Percentiles rank a stretch among this genome's conserved stretches.
Conservation (phyloP, 257 asterid species). For the Capsicum pubescens region DNA sequence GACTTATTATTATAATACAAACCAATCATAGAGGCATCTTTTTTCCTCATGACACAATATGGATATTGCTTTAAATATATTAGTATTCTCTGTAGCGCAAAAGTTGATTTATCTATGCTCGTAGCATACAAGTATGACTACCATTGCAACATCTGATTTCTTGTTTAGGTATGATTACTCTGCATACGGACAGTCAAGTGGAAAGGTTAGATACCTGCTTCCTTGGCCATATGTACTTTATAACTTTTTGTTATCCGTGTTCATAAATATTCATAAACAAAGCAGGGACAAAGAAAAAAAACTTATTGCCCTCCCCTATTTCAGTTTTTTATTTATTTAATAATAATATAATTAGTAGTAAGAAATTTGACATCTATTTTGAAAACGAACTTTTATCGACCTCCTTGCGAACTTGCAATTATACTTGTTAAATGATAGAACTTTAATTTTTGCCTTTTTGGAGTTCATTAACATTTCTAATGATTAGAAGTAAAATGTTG, state of each 20-base stretch:
- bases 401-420: too few relatives aligned
- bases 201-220: conserved; percentile 76
- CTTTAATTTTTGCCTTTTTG: too few relatives aligned
- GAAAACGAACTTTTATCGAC: too few relatives aligned
- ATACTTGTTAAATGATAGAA: too few relatives aligned
- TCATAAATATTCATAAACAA: not conserved
- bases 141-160: too few relatives aligned
- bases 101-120: too few relatives aligned
- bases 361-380: not conserved
- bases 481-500: too few relatives aligned
- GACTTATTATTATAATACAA: conserved; percentile 14
- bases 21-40: conserved; percentile 68
- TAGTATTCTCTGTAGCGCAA: too few relatives aligned
- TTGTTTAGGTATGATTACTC: conserved; percentile 89
- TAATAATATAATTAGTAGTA: not conserved
- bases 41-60: conserved; percentile 55
- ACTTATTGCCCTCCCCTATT: not conserved
- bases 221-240: conserved; percentile 20
- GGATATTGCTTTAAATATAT: too few relatives aligned
- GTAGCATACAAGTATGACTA: too few relatives aligned
- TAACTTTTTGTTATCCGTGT: not conserved
- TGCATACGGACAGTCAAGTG: conserved; percentile 94
- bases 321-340: not conserved
- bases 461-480: too few relatives aligned
- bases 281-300: conserved; percentile 5